phyloP scores from a whole-genome alignment of 805 yeast genomes.

The Candida montana region DNA sequence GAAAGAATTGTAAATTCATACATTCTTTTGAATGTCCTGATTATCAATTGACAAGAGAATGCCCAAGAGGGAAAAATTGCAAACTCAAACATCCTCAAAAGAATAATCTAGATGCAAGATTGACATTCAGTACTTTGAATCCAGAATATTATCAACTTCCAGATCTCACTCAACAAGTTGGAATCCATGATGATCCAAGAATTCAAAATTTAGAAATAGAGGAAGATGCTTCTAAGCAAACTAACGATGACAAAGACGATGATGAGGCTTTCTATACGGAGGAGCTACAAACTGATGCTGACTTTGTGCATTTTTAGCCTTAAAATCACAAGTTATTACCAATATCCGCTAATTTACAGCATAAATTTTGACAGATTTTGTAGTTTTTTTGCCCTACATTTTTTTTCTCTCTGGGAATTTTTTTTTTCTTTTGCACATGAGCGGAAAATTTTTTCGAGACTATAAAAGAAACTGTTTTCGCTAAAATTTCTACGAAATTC shows the following conservation, averaged over 20 bases:
- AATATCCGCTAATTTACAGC: no score
- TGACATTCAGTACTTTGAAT: constrained; percentile 19
- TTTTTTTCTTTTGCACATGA: background rate
- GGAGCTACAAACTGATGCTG: constrained; percentile 21
- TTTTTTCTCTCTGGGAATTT: background rate
- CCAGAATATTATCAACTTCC: constrained; percentile 20
- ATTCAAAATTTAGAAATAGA: constrained; percentile 18
- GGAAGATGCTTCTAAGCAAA: constrained; percentile 9
- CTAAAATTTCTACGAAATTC: constrained; percentile 9
- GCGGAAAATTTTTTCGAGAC: constrained; percentile 2
- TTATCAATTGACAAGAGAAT: constrained; percentile 52
- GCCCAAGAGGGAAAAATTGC: constrained; percentile 51
- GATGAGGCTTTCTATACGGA: constrained; percentile 16
- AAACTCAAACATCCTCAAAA: constrained; percentile 43
- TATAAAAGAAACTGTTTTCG: constrained; percentile 30
- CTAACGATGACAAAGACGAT: constrained; percentile 22
- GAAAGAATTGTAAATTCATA: constrained; percentile 47
- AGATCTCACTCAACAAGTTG: constrained; percentile 14
- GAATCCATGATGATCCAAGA: constrained; percentile 20
- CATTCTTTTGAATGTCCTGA: constrained; percentile 72
- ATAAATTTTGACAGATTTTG: no score
- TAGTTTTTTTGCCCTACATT: constrained; percentile 4
- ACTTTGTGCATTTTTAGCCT: constrained; percentile 22
- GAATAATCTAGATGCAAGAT: constrained; percentile 20
- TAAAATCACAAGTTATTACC: no score